phyloP scores from a whole-genome alignment of 495 filamentous ascomycete genomes.

The Aspergillus conjunctus region DNA sequence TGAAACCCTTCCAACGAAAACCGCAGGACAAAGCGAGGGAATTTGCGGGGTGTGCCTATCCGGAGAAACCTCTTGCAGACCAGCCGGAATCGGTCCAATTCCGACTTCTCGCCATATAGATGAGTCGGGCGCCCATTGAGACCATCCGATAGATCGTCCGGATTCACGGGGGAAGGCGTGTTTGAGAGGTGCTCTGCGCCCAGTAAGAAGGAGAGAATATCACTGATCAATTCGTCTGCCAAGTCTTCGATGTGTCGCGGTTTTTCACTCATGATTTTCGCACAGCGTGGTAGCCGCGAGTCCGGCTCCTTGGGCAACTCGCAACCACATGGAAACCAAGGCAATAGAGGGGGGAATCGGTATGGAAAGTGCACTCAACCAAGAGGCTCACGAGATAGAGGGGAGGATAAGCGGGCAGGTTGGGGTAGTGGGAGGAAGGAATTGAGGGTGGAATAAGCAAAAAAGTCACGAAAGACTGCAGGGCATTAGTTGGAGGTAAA shows the following conservation, averaged over 20 bases:
- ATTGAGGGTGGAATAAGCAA: slow-evolving; percentile 23
- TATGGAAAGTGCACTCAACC: slow-evolving; percentile 17
- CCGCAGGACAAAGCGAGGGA: slow-evolving; percentile 59
- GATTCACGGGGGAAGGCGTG: slow-evolving; percentile 18
- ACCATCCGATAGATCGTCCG: slow-evolving; percentile 4
- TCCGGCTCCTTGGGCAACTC: slow-evolving; percentile 39
- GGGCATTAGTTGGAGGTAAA: slow-evolving; percentile 11
- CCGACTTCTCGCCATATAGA: slow-evolving; percentile 36
- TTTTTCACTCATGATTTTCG: slow-evolving; percentile 39
- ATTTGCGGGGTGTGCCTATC: slow-evolving; percentile 61
- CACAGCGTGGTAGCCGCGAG: slow-evolving; percentile 38
- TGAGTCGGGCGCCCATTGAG: slow-evolving; percentile 17
- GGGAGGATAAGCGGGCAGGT: slow-evolving; percentile 15
- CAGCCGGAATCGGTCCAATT: slow-evolving; percentile 56
- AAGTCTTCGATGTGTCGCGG: slow-evolving; percentile 51
- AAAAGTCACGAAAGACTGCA: slow-evolving; percentile 19
- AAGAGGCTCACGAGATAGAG: slow-evolving; percentile 18
- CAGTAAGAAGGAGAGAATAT: slow-evolving; percentile 50
- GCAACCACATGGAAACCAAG: slow-evolving; percentile 43
- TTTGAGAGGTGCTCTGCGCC: slow-evolving; percentile 21
- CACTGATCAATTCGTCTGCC: slow-evolving; percentile 62
- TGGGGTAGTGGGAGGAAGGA: slow-evolving; percentile 13
- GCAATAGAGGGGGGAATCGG: slow-evolving; percentile 15
- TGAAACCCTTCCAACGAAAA: slow-evolving; percentile 62
- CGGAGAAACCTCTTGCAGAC: slow-evolving; percentile 64